Base-by-base conservation (phyloP, 192 early-diverging fungal genomes). In the Coemansia sp. region DNA sequence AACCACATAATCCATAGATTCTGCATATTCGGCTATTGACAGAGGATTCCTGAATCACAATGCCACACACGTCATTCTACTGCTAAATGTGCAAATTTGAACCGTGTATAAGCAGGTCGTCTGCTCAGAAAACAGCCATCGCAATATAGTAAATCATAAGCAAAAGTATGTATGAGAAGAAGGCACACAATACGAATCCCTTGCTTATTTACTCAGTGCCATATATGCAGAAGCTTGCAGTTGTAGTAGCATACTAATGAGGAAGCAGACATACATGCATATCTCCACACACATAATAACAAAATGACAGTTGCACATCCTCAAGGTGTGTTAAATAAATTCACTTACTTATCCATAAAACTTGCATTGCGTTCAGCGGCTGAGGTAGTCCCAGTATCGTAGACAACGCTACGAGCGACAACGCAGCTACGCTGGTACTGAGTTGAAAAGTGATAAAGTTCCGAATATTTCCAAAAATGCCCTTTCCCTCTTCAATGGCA, bases 281-380 rank as follows among this genome's bases (percentile, higher is more conserved):
- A 42, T 33, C 27, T 51, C 24, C 27, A 58, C 6, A 30, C 39
- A 46, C 39, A 46, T 46, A 46, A 46, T 46, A 46, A 46, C 39
- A 46, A 17, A 17, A 27, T 46, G 21, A 24, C 59, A 54, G 25
- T 20, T 24, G 32, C 57, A 54, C 21, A 9, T 68, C 10, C 55
- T 22, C n/a, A 29, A 54, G 30, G 6, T 54, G 51, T 85, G 88
- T 84, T 88, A 96, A 91, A 53, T 23, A 46, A n/a, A 39, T 63
- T 11, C 19, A 64, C 63, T 64, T 64, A 64, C 63, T 98, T 59
- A 98, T 98, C 94, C 94, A 98, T 59, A 98, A 79, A 74, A 98
- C 96, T 72, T 98, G 96, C 96, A 98, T 98, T 9, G 96, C 91
- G 71, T 98, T 98, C 61, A 98, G 84, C 51, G 96, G 96, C 63